phyloP scores from a whole-genome alignment of 805 yeast genomes.

The Huiozyma sinensis region DNA sequence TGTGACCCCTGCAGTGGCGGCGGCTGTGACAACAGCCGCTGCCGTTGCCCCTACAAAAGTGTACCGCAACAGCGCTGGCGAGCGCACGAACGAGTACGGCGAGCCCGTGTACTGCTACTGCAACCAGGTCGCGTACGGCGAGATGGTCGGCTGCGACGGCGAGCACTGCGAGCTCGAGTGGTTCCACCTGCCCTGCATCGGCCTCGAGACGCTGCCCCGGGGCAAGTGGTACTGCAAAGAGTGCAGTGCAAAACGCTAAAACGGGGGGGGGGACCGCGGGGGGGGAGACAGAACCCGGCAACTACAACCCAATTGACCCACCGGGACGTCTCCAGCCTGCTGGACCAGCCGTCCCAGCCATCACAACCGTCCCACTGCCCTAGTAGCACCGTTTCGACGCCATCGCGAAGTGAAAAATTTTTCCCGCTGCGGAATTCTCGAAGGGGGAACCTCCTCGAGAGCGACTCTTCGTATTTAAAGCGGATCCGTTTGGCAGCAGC shows the following conservation, averaged over 20 bases:
- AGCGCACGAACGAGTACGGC: conserved; percentile 27
- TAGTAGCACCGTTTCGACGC: too few species aligned
- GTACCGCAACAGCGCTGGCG: background rate
- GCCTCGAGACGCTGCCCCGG: conserved; percentile 75
- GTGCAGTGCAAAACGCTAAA: conserved; percentile 28
- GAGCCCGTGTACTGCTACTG: conserved; percentile 95
- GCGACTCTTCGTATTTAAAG: too few species aligned
- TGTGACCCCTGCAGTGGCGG: conserved; percentile 6
- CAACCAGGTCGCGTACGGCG: conserved; percentile 94
- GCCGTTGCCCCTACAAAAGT: background rate
- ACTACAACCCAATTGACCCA: too few species aligned
- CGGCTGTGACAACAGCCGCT: background rate
- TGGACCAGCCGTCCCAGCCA: too few species aligned
- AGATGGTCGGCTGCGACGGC: conserved; percentile 98
- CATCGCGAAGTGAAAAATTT: too few species aligned
- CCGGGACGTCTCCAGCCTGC: background rate
- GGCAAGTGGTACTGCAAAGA: conserved; percentile 77
- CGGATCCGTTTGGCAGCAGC: too few species aligned
- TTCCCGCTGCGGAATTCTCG: too few species aligned
- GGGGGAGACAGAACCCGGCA: background rate
- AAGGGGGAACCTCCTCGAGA: too few species aligned
- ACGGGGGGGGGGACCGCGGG: background rate
- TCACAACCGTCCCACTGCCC: too few species aligned
- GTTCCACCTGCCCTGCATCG: conserved; percentile 93
- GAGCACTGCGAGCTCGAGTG: conserved; percentile 85